Base-by-base conservation (phyloP, 345 rosid genomes). In the Fremontodendron californicum region DNA sequence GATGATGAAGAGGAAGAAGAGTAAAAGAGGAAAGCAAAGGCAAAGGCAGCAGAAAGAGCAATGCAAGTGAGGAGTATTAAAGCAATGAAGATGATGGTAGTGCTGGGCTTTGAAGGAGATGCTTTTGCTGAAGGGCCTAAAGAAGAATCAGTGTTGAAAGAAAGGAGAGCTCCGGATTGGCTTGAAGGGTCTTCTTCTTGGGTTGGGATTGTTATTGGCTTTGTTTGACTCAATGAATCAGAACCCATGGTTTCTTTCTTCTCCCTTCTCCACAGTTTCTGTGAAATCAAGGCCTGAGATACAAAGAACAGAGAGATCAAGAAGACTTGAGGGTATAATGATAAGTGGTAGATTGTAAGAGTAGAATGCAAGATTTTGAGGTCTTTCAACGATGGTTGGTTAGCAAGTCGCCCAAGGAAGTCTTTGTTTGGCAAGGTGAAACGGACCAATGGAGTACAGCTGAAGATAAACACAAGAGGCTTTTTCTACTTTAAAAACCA, bases 41-140 rank as follows among this genome's bases (percentile, higher is more conserved):
- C 92, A 78, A 92, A 88, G 39, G 98, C 91, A 23, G 94, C 91
- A 52, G 98, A 87, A 74, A 89, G 75, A 62, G 95, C 92, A 39
- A 89, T n/a, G 88, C 92, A 87, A 37, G 94, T 75, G 82, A 87
- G 13, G 61, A 88, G 77, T 52, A 86, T 69, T 48, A 91, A 90
- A 65, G 92, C 74, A 69, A 84, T 69, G 88, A 93, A 83, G 80
- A 89, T 2, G 80, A 88, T 73, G 46, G 84, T 84, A 35, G 79
- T 83, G 76, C 84, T 46, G 80, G 75, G 74, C 29, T 48, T 82
- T 2, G 76, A 75, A 10, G 84, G 39, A 42, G 78, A 75, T 16
- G 68, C 31, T 21, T 60, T 43, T 1, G 74, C 52, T n/a, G 83
- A 76, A 13, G 80, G 60, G 5, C 71, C 81, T 9, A 19, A 19